Conservation (phyloP, 2,329 filamentous ascomycete genomes). For the Penicillium sp. region DNA sequence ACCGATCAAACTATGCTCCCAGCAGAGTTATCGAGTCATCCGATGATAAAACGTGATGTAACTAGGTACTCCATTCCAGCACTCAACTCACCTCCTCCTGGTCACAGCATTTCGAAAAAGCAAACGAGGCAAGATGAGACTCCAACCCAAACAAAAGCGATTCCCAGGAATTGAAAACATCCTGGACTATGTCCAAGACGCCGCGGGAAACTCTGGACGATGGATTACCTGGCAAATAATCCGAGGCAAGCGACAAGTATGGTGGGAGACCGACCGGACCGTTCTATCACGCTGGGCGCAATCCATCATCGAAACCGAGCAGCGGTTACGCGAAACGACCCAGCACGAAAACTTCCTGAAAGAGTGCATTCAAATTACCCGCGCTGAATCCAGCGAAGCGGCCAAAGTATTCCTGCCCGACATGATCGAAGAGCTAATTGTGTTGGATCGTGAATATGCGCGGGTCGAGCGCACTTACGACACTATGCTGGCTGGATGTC, state of each 20-base stretch:
- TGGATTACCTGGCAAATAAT: constrained; percentile 7
- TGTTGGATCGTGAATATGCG: neutral
- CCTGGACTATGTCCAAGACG: neutral
- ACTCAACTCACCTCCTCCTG: no score
- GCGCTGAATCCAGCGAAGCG: neutral
- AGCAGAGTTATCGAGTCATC: neutral
- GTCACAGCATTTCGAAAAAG: neutral
- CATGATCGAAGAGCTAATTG: constrained; percentile 7
- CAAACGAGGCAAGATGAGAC: neutral
- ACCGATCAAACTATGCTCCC: neutral
- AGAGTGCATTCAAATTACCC: neutral
- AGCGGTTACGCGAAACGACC: constrained; percentile 1
- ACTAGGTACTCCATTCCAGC: neutral
- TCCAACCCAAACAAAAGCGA: neutral
- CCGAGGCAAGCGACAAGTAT: constrained; percentile 2
- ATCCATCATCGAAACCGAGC: constrained; percentile 7
- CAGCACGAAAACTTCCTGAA: constrained; percentile 5
- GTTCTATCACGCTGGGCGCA: constrained; percentile 5
- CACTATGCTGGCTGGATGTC: neutral
- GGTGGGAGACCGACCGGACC: constrained; percentile 5
- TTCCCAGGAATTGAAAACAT: neutral
- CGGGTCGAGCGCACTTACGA: constrained; percentile 4
- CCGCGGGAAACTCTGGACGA: neutral
- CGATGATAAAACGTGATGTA: constrained; percentile 14
- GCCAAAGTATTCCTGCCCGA: neutral